Evolutionary conservation across 306 rosid genomes (phyloP), one percentile per base, ranked within the genome.

Genomic region (Begonia peltatifolia): DNA sequence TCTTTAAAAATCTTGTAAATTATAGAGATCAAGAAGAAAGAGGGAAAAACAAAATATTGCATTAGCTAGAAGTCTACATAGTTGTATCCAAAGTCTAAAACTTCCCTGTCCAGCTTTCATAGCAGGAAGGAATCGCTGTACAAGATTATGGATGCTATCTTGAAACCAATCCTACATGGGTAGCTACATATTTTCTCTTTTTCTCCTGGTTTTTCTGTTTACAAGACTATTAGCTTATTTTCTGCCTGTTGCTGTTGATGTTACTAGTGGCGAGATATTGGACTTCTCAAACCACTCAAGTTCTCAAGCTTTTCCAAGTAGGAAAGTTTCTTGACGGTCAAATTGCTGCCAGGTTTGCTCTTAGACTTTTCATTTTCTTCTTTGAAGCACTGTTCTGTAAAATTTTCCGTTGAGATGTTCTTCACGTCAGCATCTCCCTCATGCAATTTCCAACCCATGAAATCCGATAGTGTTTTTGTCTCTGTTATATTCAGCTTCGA

Each of bases 231-330:
- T 42, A 47, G 0, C 44, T 23, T 17, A 5, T 10, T 59, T 14
- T 36, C 15, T 16, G 23, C 20, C 38, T 13, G 22, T 14, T 30
- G 44, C 12, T 36, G 42, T 49, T 55, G 23, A 9, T 47, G 42
- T 62, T 46, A 62, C 51, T 47, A 81, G 65, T 79, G 80, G 65
- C 85, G 85, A 12, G 80, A 76, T 10, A 80, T 67, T 2, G 92
- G 96, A 73, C 76, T 79, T 78, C 74, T 86, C 18, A 75, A 41
- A 42, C 79, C 71, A 59, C 77, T 74, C 66, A 86, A 72, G 70
- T 61, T 66, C 74, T 92, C 99, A 46, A 86, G 78, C 74, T 83
- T 92, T 9, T 86, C 94, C 61, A 77, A 75, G 56, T 86, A 81
- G 2, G 76, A 63, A 53, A 79, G 41, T 41, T 44, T 66, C 64